Evolutionary conservation across 371 early-diverging fungal genomes (phyloP).

Genomic region (Ordospora colligata): DNA sequence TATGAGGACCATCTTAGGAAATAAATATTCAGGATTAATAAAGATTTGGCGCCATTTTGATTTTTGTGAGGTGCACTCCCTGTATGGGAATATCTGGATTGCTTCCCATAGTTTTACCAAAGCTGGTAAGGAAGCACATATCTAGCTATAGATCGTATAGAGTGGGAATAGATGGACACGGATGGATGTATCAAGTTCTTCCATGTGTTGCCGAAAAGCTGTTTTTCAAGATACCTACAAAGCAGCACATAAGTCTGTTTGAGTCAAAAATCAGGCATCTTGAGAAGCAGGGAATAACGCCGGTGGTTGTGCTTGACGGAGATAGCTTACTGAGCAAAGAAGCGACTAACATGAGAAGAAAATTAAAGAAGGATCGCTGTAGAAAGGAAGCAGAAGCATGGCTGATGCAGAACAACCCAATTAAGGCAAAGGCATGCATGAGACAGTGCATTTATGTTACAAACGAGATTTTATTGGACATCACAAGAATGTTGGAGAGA

Average conservation of each 20-base stretch:
- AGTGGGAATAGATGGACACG: slow-evolving; percentile 60
- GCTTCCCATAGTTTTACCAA: slow-evolving; percentile 57
- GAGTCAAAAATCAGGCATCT: slow-evolving; percentile 46
- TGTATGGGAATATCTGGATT: slow-evolving; percentile 62
- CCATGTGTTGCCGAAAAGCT: slow-evolving; percentile 50
- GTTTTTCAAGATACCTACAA: slow-evolving; percentile 34
- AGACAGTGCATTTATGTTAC: slow-evolving; percentile 43
- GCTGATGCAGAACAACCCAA: slow-evolving; percentile 23
- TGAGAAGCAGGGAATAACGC: slow-evolving; percentile 62
- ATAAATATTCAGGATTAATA: not conserved
- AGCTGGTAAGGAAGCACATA: slow-evolving; percentile 38
- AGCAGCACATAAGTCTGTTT: slow-evolving; percentile 43
- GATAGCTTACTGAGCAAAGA: slow-evolving; percentile 73
- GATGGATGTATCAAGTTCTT: slow-evolving; percentile 58
- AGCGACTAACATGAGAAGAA: slow-evolving; percentile 68
- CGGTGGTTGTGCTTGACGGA: slow-evolving; percentile 85
- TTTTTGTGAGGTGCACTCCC: not conserved
- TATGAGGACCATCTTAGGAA: slow-evolving; percentile 38
- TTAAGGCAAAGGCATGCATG: slow-evolving; percentile 48
- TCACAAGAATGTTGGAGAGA: slow-evolving; percentile 63
- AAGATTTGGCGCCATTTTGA: not conserved
- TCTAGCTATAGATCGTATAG: slow-evolving; percentile 29
- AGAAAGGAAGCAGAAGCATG: slow-evolving; percentile 36
- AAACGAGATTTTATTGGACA: slow-evolving; percentile 56
- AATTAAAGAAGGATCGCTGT: slow-evolving; percentile 37